A percentile compares a stretch with the other conserved stretches of the same genome.
Conservation (phyloP, 2,329 filamentous ascomycete genomes). For the Ustulina deusta region DNA sequence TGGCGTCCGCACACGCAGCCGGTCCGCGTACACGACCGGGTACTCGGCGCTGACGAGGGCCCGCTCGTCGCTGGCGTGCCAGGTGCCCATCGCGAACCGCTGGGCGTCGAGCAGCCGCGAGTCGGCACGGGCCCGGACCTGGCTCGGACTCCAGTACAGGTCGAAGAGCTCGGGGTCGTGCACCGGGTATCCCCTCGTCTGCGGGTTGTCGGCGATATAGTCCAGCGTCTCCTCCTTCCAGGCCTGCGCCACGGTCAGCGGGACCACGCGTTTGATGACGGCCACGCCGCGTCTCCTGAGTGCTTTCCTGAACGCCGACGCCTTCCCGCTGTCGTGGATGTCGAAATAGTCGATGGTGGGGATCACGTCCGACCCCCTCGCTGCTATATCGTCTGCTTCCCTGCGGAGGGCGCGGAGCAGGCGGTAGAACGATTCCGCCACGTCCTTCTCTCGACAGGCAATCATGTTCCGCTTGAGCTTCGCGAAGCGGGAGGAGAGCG, state of each 20-base stretch:
- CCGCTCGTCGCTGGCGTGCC: conserved; percentile 64
- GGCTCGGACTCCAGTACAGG: conserved; percentile 78
- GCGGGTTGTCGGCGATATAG: conserved; percentile 73
- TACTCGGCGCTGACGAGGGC: conserved; percentile 63
- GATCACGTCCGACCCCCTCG: conserved; percentile 53
- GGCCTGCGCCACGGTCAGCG: conserved; percentile 68
- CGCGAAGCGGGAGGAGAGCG: conserved; percentile 57
- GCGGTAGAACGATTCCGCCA: conserved; percentile 57
- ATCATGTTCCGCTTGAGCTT: conserved; percentile 57
- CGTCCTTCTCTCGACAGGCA: conserved; percentile 53
- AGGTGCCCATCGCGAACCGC: conserved; percentile 71
- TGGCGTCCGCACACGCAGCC: conserved; percentile 76
- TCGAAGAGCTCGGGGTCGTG: conserved; percentile 77
- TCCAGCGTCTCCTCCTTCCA: conserved; percentile 75
- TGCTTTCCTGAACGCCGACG: conserved; percentile 44
- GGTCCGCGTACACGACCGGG: conserved; percentile 76
- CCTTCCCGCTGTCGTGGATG: conserved; percentile 49
- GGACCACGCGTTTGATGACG: conserved; percentile 75
- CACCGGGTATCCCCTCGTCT: conserved; percentile 70
- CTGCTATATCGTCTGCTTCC: conserved; percentile 55
- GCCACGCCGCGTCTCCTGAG: conserved; percentile 70
- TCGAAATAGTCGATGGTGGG: conserved; percentile 58
- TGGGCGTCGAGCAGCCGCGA: conserved; percentile 72
- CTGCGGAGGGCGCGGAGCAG: conserved; percentile 53
- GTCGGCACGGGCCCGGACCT: conserved; percentile 74